A percentile compares a stretch with the other conserved stretches of the same genome.
Conservation (phyloP, 192 early-diverging fungal species). For the Chytriomyces hyalinus region DNA sequence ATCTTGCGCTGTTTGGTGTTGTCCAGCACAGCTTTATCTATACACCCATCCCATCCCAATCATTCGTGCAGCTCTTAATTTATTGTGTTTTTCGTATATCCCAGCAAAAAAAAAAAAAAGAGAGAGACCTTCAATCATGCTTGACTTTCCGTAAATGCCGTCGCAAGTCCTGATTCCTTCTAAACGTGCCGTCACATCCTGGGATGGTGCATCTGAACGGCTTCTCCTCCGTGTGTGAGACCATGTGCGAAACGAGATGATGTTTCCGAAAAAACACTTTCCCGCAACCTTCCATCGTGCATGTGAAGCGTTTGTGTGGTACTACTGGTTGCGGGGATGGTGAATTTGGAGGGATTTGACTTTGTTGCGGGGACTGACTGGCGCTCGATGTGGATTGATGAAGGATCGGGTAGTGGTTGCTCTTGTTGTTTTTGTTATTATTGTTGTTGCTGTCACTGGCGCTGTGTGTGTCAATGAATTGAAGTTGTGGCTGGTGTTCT, state of each 20-base stretch:
- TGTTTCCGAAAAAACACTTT: constrained; percentile 3
- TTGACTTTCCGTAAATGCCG: constrained; percentile 17
- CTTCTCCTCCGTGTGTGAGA: constrained; percentile 13
- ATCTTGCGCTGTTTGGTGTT: no score
- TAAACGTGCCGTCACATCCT: constrained; percentile 14
- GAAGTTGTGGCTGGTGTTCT: no score
- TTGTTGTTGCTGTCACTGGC: no score
- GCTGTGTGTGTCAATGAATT: no score
- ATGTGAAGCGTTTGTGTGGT: constrained; percentile 14
- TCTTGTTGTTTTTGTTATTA: not conserved
- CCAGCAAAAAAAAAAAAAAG: not conserved
- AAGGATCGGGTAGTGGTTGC: not conserved
- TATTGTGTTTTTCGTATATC: not conserved
- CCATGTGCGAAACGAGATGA: constrained; percentile 10
- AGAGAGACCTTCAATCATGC: not conserved
- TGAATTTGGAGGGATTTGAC: not conserved
- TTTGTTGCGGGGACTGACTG: not conserved
- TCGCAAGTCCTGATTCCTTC: constrained; percentile 26
- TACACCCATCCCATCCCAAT: not conserved
- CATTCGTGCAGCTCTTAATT: not conserved
- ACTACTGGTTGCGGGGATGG: not conserved
- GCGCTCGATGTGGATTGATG: not conserved
- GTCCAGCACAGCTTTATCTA: no score
- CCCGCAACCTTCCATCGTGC: constrained; percentile 8
- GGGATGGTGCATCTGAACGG: not conserved